Percentiles rank a stretch among this genome's conserved stretches.
Conservation (phyloP, 352 stramenopile species). For the Globisporangium polare region DNA sequence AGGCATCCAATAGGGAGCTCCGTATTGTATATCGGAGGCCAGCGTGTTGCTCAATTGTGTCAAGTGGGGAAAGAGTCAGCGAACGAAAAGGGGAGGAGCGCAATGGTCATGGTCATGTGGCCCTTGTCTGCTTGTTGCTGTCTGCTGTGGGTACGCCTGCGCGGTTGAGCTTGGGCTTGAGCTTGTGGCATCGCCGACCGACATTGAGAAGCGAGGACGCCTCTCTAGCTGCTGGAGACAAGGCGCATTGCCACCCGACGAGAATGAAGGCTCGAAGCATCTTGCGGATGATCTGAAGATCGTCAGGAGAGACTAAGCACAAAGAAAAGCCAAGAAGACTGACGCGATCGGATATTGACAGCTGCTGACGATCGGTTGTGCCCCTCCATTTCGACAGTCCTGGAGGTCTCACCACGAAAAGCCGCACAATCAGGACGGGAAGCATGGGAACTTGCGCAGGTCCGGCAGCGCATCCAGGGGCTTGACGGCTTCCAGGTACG, state of each 20-base stretch:
- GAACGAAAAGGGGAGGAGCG: background rate
- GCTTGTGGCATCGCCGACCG: too few relatives aligned
- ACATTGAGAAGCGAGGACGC: background rate
- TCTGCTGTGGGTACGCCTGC: background rate
- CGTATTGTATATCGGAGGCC: background rate
- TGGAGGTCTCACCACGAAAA: too few relatives aligned
- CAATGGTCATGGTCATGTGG: background rate
- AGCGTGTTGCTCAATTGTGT: background rate
- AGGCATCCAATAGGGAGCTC: background rate
- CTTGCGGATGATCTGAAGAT: background rate
- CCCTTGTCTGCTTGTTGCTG: background rate
- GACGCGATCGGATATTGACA: background rate
- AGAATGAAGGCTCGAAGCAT: background rate
- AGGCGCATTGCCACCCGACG: too few relatives aligned
- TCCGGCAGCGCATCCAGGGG: constrained; percentile 32
- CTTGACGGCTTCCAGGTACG: constrained; percentile 35
- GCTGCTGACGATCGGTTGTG: too few relatives aligned
- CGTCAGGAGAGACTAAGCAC: background rate
- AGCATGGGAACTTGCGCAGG: constrained; percentile 44
- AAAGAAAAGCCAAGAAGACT: background rate
- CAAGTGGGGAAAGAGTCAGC: background rate
- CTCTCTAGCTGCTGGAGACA: too few relatives aligned
- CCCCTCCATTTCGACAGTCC: too few relatives aligned
- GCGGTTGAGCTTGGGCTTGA: background rate
- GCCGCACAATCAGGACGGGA: constrained; percentile 6